These are phyloP conservation scores for Cairneyella variabilis DNA, from an alignment of 495 filamentous ascomycete genomes.

Conservation along the genomic window DNA sequence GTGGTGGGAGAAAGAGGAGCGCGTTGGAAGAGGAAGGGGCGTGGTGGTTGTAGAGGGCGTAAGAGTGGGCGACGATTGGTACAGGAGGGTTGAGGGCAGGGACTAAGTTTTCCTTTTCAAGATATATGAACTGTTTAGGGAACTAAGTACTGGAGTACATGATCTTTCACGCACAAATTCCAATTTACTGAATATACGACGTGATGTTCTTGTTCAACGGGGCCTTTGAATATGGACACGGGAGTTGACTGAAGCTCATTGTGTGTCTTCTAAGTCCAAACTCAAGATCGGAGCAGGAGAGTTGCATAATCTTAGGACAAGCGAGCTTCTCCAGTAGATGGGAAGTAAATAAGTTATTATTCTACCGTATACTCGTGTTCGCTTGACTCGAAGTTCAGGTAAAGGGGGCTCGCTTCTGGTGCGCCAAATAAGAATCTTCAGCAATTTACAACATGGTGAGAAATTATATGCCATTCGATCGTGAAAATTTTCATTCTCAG, in stretches of 20 bases:
- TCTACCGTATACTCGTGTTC: no score
- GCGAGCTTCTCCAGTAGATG: no score
- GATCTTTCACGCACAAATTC: conserved; percentile 16
- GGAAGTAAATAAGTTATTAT: no score
- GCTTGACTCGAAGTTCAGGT: no score
- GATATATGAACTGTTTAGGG: neutral
- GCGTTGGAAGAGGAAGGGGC: conserved; percentile 79
- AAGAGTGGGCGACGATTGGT: conserved; percentile 79
- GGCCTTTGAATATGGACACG: neutral
- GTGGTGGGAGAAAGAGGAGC: conserved; percentile 83
- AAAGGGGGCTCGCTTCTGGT: no score
- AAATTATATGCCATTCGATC: no score
- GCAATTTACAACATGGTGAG: no score
- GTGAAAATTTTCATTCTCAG: no score
- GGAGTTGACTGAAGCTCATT: no score
- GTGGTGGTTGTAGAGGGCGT: conserved; percentile 81
- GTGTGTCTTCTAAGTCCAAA: neutral
- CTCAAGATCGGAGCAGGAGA: no score
- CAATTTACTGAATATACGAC: conserved; percentile 18
- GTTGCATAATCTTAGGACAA: no score
- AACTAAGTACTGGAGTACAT: neutral
- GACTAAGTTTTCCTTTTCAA: conserved; percentile 46
- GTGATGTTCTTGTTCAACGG: neutral
- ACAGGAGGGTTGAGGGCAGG: conserved; percentile 63
- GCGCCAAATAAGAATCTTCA: no score